Percentiles rank a stretch among this genome's conserved stretches.
phyloP scores from a whole-genome alignment of 192 early-diverging fungal species.

The Podila verticillata region DNA sequence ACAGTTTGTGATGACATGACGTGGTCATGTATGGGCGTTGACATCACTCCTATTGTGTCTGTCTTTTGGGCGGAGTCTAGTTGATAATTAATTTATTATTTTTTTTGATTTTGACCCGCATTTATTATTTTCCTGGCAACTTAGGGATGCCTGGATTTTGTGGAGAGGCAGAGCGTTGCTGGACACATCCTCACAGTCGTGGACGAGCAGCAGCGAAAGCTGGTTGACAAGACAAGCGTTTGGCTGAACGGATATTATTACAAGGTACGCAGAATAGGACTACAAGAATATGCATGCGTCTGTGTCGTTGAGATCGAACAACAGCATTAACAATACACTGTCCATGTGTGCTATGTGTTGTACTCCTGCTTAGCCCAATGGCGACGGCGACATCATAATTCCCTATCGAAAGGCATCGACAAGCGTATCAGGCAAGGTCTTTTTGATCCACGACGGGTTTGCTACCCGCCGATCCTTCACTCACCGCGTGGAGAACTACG shows the following conservation, averaged over 20 bases:
- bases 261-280: constrained; percentile 32
- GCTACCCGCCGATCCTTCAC: constrained; percentile 31
- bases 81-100: no score
- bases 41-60: background rate
- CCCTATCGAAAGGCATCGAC: constrained; percentile 40
- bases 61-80: background rate
- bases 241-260: constrained; percentile 54
- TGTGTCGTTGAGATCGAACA: background rate
- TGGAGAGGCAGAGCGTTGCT: constrained; percentile 52
- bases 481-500: constrained; percentile 48
- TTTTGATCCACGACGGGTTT: constrained; percentile 55
- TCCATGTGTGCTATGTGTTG: background rate
- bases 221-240: constrained; percentile 34
- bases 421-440: constrained; percentile 1
- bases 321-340: no score
- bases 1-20: background rate
- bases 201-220: constrained; percentile 49
- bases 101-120: no score
- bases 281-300: background rate
- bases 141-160: constrained; percentile 55
- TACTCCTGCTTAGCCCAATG: constrained; percentile 37
- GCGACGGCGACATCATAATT: constrained; percentile 52
- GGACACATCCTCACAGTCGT: constrained; percentile 58
- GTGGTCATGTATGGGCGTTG: no score
- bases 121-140: no score